Base-by-base conservation (phyloP, 1,139 yeast species). In the Yamadazyma triangularis region DNA sequence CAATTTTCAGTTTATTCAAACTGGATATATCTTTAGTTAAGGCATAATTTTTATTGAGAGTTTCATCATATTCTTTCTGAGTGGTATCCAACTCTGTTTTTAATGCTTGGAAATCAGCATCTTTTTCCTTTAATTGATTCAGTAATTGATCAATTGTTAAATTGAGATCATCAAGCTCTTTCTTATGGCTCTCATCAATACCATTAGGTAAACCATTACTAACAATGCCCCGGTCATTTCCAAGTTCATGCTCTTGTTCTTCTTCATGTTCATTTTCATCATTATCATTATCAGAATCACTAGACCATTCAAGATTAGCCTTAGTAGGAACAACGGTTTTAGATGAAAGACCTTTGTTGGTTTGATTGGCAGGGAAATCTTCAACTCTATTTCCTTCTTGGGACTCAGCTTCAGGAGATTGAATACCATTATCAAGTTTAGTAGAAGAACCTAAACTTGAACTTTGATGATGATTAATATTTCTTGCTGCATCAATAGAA, bases 291-390 rank as follows among this genome's bases (percentile, higher is more conserved):
- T 80, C 89, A 42, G 83, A 93, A 40, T 81, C 93, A 37, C 85
- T 79, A 4, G 89, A 80, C 89, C 94, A 86, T 4, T 86, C 76
- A 46, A 86, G 64, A 34, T 80, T 77, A 2, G 94, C 85, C 50
- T 80, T 82, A 23, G 81, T 74, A 1, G 95, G 93, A 8, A 84
- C 77, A 4, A 86, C 78, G 3, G 80, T 78, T 8, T 79, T 71
- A 10, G 83, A 58, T 39, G 80, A 84, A 23, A 66, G 51, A 5
- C 72, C 71, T 23, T 66, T 61, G 15, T 65, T 54, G 39, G 63
- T 62, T 15, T 46, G 47, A 3, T 40, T 31, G 4, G 28, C 23
- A 13, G 20, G 25, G 2, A 40, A 35, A 5, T 15, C 23, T 23
- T 32, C 32, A 3, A 41, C 35, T 4, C 16, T 18, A 14, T 24